These are phyloP conservation scores for Mrakia frigida DNA, from an alignment of 768 basidiomycete species.

Conservation along the genomic window DNA sequence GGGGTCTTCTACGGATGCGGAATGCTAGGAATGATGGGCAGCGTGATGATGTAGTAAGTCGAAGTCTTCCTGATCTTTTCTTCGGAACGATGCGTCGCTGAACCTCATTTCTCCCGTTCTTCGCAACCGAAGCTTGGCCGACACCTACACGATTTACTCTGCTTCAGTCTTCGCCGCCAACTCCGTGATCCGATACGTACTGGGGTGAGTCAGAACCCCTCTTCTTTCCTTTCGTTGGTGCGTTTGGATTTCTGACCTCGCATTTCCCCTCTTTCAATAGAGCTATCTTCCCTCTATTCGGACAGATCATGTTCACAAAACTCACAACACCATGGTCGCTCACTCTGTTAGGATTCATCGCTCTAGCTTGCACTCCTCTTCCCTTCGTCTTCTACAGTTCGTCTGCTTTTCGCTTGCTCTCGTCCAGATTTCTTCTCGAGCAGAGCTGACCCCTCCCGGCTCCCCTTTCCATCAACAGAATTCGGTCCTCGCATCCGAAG, in stretches of 20 bases:
- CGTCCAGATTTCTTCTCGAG: not conserved
- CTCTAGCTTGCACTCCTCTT: constrained; percentile 40
- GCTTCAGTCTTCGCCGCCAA: constrained; percentile 63
- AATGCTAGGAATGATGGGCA: not conserved
- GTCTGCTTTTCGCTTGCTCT: not conserved
- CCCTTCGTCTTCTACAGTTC: constrained; percentile 30
- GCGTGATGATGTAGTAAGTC: constrained; percentile 2
- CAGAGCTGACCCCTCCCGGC: not conserved
- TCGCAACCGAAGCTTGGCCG: not conserved
- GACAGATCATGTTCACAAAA: constrained; percentile 51
- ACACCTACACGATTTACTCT: not conserved
- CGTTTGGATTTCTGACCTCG: constrained; percentile 41
- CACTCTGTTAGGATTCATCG: constrained; percentile 56
- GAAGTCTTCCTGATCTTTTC: not conserved
- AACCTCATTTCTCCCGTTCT: not conserved
- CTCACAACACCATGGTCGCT: constrained; percentile 49
- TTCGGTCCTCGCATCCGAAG: not conserved
- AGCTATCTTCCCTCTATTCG: constrained; percentile 25
- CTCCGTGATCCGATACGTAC: constrained; percentile 59
- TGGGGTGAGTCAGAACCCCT: constrained; percentile 63
- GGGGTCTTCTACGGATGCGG: not conserved
- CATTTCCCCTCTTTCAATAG: too few species aligned
- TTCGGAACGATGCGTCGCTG: not conserved
- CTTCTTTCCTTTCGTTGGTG: constrained; percentile 27
- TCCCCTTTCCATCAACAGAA: not conserved